These are phyloP conservation scores for Talaromyces nanjingensis DNA, from an alignment of 495 filamentous ascomycete species.

Conservation along the genomic window DNA sequence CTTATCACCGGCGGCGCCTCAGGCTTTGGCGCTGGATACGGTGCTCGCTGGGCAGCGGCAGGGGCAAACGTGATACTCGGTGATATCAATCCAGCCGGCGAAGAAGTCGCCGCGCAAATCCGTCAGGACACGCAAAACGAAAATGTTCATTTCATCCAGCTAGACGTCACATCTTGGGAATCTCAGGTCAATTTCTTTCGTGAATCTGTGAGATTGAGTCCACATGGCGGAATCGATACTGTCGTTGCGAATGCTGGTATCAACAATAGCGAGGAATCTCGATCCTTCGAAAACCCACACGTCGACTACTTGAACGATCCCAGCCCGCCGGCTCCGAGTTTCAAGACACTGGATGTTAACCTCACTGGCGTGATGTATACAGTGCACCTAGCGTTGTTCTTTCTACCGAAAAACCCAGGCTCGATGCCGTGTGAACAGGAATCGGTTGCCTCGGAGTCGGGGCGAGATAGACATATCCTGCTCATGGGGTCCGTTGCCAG, in stretches of 20 bases:
- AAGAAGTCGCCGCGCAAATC: conserved; percentile 12
- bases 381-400: conserved; percentile 42
- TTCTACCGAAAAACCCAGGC: conserved; percentile 17
- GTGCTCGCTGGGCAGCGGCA: conserved; percentile 32
- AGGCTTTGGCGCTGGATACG: conserved; percentile 39
- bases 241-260: conserved; percentile 67
- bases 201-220: conserved; percentile 39
- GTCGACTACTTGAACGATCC: conserved; percentile 9
- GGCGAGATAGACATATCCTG: conserved; percentile 21
- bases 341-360: conserved; percentile 51
- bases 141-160: conserved; percentile 19
- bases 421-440: conserved; percentile 14
- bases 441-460: conserved; percentile 9
- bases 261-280: conserved; percentile 21
- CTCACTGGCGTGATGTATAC: conserved; percentile 59
- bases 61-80: conserved; percentile 29
- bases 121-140: conserved; percentile 15
- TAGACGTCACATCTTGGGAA: conserved; percentile 42
- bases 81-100: conserved; percentile 20
- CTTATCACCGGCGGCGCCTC: conserved; percentile 46
- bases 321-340: conserved; percentile 39
- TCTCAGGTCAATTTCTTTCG: conserved; percentile 43
- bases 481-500: conserved; percentile 20
- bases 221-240: conserved; percentile 49
- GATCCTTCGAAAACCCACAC: conserved; percentile 2